Percentiles rank a stretch among this genome's conserved stretches.
Conservation (phyloP, 78 protist species). For the Parvularia atlantis region DNA sequence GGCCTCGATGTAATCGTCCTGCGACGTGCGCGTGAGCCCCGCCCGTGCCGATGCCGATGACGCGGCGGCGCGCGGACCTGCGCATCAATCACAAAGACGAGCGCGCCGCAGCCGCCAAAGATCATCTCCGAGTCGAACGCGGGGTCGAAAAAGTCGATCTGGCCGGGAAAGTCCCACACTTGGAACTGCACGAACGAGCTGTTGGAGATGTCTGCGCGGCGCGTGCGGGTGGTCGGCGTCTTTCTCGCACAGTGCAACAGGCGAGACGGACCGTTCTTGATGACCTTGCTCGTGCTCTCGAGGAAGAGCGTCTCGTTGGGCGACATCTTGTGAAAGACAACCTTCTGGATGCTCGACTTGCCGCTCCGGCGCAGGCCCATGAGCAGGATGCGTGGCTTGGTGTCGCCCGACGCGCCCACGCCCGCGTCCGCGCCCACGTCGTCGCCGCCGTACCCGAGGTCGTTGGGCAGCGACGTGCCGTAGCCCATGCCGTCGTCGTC, state of each 20-base stretch:
- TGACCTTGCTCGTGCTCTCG: constrained; percentile 65
- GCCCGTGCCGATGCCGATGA: not conserved
- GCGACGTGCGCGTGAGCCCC: too few relatives aligned
- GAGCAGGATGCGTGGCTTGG: too few relatives aligned
- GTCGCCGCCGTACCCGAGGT: too few relatives aligned
- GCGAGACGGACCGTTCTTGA: constrained; percentile 30
- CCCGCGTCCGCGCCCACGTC: too few relatives aligned
- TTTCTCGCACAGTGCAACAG: not conserved
- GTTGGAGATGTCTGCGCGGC: constrained; percentile 48
- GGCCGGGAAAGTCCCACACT: constrained; percentile 94
- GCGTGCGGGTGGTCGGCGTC: too few relatives aligned
- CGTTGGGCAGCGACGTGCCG: too few relatives aligned
- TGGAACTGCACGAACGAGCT: constrained; percentile 77
- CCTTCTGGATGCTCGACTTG: constrained; percentile 81
- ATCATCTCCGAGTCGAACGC: constrained; percentile 58
- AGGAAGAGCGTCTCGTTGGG: constrained; percentile 92
- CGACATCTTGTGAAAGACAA: constrained; percentile 89
- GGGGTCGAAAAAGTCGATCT: constrained; percentile 65
- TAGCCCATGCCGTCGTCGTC: too few relatives aligned
- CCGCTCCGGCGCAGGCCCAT: constrained; percentile 27
- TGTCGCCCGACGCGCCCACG: too few relatives aligned
- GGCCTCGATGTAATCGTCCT: constrained; percentile 59
- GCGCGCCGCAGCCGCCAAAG: constrained; percentile 78
- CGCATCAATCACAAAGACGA: constrained; percentile 91
- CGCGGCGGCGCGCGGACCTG: constrained; percentile 52